These are phyloP conservation scores for Linum usitatissimum DNA, from an alignment of 345 rosid genomes.

Conservation along the genomic window DNA sequence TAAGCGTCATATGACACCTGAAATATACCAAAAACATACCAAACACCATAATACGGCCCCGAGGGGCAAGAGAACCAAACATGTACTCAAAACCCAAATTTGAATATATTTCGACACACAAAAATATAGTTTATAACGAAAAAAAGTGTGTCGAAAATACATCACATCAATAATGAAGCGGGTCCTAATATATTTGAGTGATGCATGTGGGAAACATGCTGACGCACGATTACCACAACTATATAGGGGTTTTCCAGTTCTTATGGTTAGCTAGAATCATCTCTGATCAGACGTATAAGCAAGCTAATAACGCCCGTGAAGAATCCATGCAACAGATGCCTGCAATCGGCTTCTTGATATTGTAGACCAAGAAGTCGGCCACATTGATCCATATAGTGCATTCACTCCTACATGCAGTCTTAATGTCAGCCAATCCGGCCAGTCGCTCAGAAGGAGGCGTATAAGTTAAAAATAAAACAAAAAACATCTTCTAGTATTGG, in stretches of 20 bases:
- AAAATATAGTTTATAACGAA: no score
- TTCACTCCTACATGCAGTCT: constrained; percentile 62
- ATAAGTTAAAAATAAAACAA: constrained; percentile 28
- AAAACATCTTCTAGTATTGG: background rate
- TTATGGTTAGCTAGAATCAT: constrained; percentile 83
- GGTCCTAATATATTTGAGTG: constrained; percentile 1
- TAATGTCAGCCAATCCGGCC: constrained; percentile 39
- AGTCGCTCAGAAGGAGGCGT: constrained; percentile 44
- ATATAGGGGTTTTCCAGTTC: constrained; percentile 69
- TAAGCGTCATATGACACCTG: no score
- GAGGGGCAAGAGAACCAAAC: no score
- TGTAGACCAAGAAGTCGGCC: constrained; percentile 60
- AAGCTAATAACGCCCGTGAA: constrained; percentile 58
- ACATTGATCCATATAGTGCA: constrained; percentile 83
- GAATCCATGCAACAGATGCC: constrained; percentile 50
- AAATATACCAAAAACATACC: no score
- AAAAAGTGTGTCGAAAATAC: no score
- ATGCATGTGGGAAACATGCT: constrained; percentile 90
- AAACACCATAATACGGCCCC: no score
- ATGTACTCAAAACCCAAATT: no score
- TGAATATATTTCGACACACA: no score
- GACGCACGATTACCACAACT: constrained; percentile 78
- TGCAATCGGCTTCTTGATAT: constrained; percentile 43
- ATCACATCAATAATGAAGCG: no score
- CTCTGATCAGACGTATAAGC: constrained; percentile 70